Base-by-base conservation (phyloP, 305 asterid species). In the Plantago coronopus region DNA sequence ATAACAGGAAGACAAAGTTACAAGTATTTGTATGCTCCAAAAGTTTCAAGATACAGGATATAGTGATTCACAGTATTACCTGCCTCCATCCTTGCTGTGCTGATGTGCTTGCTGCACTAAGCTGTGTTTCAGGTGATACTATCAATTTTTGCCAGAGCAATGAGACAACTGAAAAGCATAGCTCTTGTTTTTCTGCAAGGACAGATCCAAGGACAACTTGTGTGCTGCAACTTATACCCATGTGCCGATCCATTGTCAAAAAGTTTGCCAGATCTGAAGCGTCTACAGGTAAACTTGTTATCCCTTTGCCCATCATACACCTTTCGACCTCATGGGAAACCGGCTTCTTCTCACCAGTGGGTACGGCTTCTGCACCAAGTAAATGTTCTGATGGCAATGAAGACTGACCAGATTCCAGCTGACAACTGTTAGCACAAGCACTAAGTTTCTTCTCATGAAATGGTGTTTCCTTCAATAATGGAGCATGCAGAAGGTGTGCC, bases 31-130 rank as follows among this genome's bases (percentile, higher is more conserved):
- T 49, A 56, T 50, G 43, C 45, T 43, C 10, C 50, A 40, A 25
- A 47, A 18, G 19, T 25, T 19, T 44, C n/a, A n/a, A 56, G 47
- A 38, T 25, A 59, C 34, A 45, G 17, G 57, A 69, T 17, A 55
- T 27, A 58, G 21, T 54, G 15, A 63, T 48, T 46, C 0, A 67
- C 17, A 42, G 27, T 57, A 48, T 65, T 86, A 93, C 99, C 97
- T 93, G 99, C 63, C 97, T 85, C 99, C 99, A 93, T 74, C 99
- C 99, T 81, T 89, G 99, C 73, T 87, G 97, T 13, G 96, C 96
- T 25, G 99, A 94, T 20, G 97, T 94, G 80, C 99, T 87, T 79
- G 85, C 99, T 43, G 85, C 95, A 69, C 78, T 85, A 18, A 89
- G 96, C 65, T 83, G 89, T 47, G 86, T 89, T 77, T 93, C 99